Evolutionary conservation across 2,329 filamentous ascomycete species (phyloP), one percentile per base, ranked within the genome.

Genomic region (Sporothrix pallida): DNA sequence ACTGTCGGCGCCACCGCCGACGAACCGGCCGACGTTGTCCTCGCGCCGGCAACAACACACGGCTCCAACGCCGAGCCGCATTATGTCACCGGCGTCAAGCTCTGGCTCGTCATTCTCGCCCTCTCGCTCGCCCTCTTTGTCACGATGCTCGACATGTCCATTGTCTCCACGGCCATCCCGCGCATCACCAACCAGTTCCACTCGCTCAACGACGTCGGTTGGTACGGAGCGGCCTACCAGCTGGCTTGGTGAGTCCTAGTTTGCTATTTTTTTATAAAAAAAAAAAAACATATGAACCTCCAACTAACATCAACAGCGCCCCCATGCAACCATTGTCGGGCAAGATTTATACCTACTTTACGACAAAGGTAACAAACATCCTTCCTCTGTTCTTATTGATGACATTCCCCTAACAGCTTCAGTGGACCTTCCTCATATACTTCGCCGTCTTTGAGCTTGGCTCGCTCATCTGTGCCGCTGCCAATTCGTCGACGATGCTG

Each of bases 71-170:
- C 63, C 63, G 71, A 60, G 52, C 62, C 52, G 23, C n/a, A 73
- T 26, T 72, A 72, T 46, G 58, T 56, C 46, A 76, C 74, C 0
- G 82, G 82, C 44, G 12, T 79, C 54, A 81, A 80, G 73, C 79
- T 84, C 12, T 67, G 23, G 5, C 75, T 85, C 15, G 84, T 85
- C 72, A 80, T 80, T 9, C 75, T 84, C 9, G 83, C 83, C 1
- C 74, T 85, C 69, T 84, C 82, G 73, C 77, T 85, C 26, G 81
- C 80, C 48, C 82, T 85, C 12, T 84, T 85, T 71, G 78, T 84
- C 48, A 82, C 83, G 78, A 82, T 83, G 3, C 78, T 85, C 23
- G 83, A 76, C 63, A 74, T 72, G 46, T 75, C 74, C 2, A 80
- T 81, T 68, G 79, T 81, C 56, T 76, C 79, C 0, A 73, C 72